Conservation (phyloP, 768 basidiomycete species). For the Amylocystis lapponica region DNA sequence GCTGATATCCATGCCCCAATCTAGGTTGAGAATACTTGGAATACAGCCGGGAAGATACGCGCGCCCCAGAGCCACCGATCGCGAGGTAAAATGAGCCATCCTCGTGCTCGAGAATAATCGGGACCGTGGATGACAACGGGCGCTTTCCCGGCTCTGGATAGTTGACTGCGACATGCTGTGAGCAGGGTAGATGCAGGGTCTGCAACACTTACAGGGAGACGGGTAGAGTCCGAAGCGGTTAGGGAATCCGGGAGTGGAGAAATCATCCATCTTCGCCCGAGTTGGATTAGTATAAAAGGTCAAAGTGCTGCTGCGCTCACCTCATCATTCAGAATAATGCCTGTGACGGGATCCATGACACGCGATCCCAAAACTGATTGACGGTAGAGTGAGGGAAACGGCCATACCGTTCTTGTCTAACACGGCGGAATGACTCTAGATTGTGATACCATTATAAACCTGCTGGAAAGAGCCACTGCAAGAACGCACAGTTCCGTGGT, state of each 20-base stretch:
- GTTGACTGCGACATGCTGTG: conserved; percentile 49
- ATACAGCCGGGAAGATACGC: conserved; percentile 73
- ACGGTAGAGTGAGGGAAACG: conserved; percentile 85
- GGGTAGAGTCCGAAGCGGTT: conserved; percentile 82
- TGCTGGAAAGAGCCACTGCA: neutral
- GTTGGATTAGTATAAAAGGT: neutral
- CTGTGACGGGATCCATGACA: conserved; percentile 82
- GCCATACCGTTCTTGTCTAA: conserved; percentile 86
- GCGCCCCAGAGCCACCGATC: conserved; percentile 88
- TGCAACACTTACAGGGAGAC: conserved; percentile 57
- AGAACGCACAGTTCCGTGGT: conserved; percentile 79
- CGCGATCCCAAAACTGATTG: conserved; percentile 84
- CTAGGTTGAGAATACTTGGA: conserved; percentile 78
- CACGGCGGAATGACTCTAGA: conserved; percentile 77
- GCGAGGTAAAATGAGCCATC: conserved; percentile 71
- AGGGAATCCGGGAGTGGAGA: conserved; percentile 77
- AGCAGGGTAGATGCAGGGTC: conserved; percentile 1
- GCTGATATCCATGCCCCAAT: conserved; percentile 77
- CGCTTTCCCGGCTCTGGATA: conserved; percentile 87
- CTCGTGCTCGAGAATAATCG: conserved; percentile 72
- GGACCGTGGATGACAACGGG: conserved; percentile 79
- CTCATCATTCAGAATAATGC: conserved; percentile 88
- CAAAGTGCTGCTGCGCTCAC: conserved; percentile 23
- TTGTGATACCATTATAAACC: neutral
- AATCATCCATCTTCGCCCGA: conserved; percentile 74